Evolutionary conservation across 139 green algal species (phyloP), one percentile per base, ranked within the genome.

Genomic region (Micractinium sp.): DNA sequence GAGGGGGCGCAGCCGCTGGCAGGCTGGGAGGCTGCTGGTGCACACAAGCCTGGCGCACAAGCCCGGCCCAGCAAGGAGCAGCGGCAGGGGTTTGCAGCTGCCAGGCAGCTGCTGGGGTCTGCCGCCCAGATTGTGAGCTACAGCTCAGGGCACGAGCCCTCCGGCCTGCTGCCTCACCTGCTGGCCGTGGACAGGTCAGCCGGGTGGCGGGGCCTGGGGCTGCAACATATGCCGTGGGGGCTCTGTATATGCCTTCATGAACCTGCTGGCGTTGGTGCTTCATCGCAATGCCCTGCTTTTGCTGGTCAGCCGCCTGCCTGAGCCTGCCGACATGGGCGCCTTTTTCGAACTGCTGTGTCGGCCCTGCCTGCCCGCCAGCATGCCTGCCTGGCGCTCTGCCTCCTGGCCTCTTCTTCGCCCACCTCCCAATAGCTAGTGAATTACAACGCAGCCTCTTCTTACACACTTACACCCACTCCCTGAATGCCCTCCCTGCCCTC

Each of bases 141-240:
- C n/a, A 73, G 47, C 71, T 1, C 14, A 2, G 85, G 85, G 20
- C 18, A 82, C 47, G 36, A 56, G 47, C 66, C 66, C 31, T 25
- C 16, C 0, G 47, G 41, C 31, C 71, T 88, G 67, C 85, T 88
- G 71, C 85, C 85, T 16, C 85, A 88, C 7, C 41, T 88, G n/a
- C 39, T 88, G 29, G 85, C 85, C 5, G 63, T 88, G 7, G 85
- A 88, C 85, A 82, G 69, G 85, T 73, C 41, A 38, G 63, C 18
- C 1, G 47, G 79, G 9, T 29, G 29, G 39, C 15, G 13, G 75
- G 4, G 41, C 16, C 29, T 22, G 33, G 29, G 3, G 25, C 39
- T 27, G 41, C 36, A 27, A 53, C 16, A 2, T 23, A 2, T 23
- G 78, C 14, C 16, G 41, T 38, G 78, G 47, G n/a, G 47, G 47